A percentile compares a stretch with the other conserved stretches of the same genome.
Conservation (phyloP, 2,329 filamentous ascomycete genomes). For the Nigrograna mackinnonii region DNA sequence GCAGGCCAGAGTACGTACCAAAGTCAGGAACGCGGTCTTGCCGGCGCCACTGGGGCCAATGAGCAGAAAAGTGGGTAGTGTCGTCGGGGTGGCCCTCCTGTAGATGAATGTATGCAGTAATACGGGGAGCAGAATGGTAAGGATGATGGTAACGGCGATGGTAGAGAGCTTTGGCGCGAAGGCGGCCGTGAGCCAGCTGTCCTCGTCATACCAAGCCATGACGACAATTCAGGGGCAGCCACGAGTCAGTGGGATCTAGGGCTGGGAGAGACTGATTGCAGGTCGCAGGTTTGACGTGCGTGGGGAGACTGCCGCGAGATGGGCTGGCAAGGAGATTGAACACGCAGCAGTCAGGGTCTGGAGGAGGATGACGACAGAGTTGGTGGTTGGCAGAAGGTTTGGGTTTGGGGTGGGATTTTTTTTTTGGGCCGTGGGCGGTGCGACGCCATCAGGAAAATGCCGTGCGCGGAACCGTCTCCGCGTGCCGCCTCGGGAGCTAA, state of each 20-base stretch:
- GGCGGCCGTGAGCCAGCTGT: slow-evolving; percentile 51
- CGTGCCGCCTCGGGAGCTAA: slow-evolving; percentile 15
- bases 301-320: no score
- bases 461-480: slow-evolving; percentile 6
- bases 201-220: slow-evolving; percentile 43
- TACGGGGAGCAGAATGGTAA: slow-evolving; percentile 75
- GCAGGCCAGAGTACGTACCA: slow-evolving; percentile 62
- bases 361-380: neutral
- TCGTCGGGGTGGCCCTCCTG: slow-evolving; percentile 66
- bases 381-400: neutral
- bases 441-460: no score
- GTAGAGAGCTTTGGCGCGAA: slow-evolving; percentile 49
- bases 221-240: no score
- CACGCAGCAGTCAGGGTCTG: no score
- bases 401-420: neutral
- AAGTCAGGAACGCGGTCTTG: slow-evolving; percentile 85
- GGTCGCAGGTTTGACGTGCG: no score
- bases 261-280: no score
- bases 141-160: slow-evolving; percentile 69
- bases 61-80: slow-evolving; percentile 76
- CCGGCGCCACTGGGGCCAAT: slow-evolving; percentile 80
- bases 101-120: slow-evolving; percentile 78
- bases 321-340: no score
- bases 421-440: slow-evolving; percentile 5
- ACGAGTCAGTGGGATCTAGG: no score